Conservation (phyloP, 257 asterid species). For the Capsicum baccatum region DNA sequence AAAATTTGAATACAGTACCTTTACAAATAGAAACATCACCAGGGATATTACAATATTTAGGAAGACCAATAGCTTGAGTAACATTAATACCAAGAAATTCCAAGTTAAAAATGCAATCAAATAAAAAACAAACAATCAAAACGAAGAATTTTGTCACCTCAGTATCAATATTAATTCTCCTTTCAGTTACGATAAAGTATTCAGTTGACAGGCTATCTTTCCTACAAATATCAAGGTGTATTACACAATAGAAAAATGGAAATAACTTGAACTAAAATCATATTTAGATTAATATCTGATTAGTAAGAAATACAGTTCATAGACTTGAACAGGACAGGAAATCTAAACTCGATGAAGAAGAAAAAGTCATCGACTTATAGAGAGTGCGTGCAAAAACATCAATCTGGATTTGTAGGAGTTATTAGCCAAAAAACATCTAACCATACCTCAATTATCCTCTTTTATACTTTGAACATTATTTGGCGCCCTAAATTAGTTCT, state of each 20-base stretch:
- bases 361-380: background rate
- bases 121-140: no score
- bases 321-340: background rate
- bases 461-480: no score
- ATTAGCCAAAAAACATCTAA: background rate
- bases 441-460: background rate
- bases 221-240: constrained; percentile 40
- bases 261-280: background rate
- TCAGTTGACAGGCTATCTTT: constrained; percentile 44
- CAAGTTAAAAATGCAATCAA: no score
- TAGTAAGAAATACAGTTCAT: background rate
- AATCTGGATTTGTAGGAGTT: background rate
- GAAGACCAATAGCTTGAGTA: constrained; percentile 56
- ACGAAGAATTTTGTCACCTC: constrained; percentile 47
- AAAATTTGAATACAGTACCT: constrained; percentile 30
- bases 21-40: constrained; percentile 45
- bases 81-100: constrained; percentile 35
- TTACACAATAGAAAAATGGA: constrained; percentile 20
- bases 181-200: constrained; percentile 33
- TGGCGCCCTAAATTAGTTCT: no score
- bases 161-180: constrained; percentile 42
- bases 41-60: constrained; percentile 41
- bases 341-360: background rate
- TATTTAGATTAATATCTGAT: constrained; percentile 1
- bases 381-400: background rate